Conservation (phyloP, 768 basidiomycete species). For the Kwoniella botswanensis region DNA sequence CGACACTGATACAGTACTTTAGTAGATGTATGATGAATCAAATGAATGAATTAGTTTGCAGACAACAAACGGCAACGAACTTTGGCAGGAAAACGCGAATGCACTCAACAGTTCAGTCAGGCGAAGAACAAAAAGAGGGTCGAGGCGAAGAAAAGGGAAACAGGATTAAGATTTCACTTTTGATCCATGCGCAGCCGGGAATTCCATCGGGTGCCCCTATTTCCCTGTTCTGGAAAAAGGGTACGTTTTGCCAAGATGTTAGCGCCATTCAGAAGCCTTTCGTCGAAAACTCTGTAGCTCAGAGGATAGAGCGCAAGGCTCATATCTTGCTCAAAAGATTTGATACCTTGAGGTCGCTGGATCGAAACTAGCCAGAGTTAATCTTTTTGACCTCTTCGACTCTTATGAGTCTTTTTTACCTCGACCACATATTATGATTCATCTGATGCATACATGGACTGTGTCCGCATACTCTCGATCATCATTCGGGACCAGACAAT, state of each 20-base stretch:
- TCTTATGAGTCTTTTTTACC: no score
- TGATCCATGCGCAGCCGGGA: not conserved
- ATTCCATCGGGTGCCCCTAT: not conserved
- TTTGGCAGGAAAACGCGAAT: no score
- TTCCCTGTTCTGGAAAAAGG: not conserved
- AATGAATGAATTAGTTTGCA: no score
- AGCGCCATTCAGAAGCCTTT: not conserved
- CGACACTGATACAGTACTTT: no score
- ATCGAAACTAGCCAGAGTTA: constrained; percentile 20
- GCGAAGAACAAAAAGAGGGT: not conserved
- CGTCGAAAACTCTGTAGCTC: constrained; percentile 12
- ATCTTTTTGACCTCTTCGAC: not conserved
- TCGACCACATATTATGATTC: no score
- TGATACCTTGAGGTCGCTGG: constrained; percentile 17
- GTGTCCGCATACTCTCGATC: no score
- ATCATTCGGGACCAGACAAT: no score
- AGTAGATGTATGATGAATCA: no score
- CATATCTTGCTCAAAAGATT: not conserved
- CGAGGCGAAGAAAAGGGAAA: not conserved
- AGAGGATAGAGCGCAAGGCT: constrained; percentile 20
- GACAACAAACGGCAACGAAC: no score
- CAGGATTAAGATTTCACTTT: not conserved
- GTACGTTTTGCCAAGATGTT: no score
- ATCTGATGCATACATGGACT: no score
- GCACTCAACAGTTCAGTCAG: not conserved